Conservation (phyloP, 305 asterid species). For the Euphrasia arctica region DNA sequence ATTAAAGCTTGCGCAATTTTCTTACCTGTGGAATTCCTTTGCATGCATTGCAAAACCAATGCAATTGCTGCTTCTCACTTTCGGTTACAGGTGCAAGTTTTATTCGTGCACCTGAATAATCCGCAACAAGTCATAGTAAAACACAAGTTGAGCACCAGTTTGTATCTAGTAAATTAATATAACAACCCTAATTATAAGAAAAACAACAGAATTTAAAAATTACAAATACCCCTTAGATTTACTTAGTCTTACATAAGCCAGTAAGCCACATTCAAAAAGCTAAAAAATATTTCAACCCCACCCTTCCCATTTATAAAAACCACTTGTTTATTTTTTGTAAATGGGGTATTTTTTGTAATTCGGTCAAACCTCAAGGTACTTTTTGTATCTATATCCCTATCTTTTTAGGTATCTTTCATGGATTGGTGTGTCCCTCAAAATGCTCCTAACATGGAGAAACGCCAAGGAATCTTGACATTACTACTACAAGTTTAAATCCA, state of each 20-base stretch:
- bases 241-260: not conserved
- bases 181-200: not conserved
- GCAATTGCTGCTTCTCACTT: constrained; percentile 61
- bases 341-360: too few relatives aligned
- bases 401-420: not conserved
- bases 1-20: not conserved
- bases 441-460: not conserved
- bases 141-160: constrained; percentile 19
- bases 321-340: too few relatives aligned
- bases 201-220: too few relatives aligned
- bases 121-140: constrained; percentile 20
- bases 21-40: constrained; percentile 97
- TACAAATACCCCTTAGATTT: not conserved
- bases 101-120: constrained; percentile 55
- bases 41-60: constrained; percentile 88
- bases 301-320: not conserved
- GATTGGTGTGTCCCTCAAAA: not conserved
- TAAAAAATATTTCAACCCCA: too few relatives aligned
- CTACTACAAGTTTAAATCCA: not conserved
- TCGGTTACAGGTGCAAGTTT: constrained; percentile 64
- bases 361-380: not conserved
- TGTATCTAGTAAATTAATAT: not conserved
- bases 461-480: constrained; percentile 1
- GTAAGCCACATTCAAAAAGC: not conserved
- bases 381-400: not conserved